Conservation (phyloP, 208 protist genomes). For the Trypanosoma lewisi region DNA sequence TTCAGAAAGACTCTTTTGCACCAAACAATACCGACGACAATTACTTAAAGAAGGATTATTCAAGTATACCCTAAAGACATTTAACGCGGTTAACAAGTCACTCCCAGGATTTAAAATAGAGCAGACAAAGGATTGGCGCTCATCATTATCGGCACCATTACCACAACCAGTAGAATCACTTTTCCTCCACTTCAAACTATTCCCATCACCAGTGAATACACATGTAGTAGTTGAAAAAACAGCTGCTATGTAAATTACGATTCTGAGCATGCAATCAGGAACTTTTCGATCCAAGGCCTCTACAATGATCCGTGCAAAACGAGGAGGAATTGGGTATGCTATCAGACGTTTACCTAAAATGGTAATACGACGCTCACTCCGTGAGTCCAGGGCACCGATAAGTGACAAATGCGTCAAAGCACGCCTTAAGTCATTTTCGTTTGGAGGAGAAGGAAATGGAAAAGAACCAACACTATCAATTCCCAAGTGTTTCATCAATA, state of each 20-base stretch:
- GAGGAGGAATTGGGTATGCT: conserved; percentile 78
- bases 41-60: conserved; percentile 27
- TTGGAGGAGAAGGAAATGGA: conserved; percentile 83
- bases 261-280: conserved; percentile 31
- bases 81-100: conserved; percentile 80
- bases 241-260: conserved; percentile 54
- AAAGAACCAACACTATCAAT: conserved; percentile 87
- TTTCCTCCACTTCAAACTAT: conserved; percentile 65
- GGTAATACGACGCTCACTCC: conserved; percentile 60
- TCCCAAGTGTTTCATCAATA: conserved; percentile 91
- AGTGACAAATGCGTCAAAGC: conserved; percentile 71
- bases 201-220: conserved; percentile 85
- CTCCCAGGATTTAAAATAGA: conserved; percentile 77
- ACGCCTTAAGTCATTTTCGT: conserved; percentile 57
- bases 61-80: conserved; percentile 71
- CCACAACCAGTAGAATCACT: conserved; percentile 31
- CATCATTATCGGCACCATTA: too few relatives aligned
- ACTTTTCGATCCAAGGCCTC: conserved; percentile 44
- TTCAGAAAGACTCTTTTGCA: conserved; percentile 86
- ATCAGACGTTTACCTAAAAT: conserved; percentile 61
- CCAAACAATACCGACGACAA: conserved; percentile 67
- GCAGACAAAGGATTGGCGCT: conserved; percentile 42
- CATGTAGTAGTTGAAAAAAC: conserved; percentile 73
- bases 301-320: conserved; percentile 74
- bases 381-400: conserved; percentile 70